These are phyloP conservation scores for Plasmodium fragile DNA, from an alignment of 169 alveolate genomes.

Conservation along the genomic window DNA sequence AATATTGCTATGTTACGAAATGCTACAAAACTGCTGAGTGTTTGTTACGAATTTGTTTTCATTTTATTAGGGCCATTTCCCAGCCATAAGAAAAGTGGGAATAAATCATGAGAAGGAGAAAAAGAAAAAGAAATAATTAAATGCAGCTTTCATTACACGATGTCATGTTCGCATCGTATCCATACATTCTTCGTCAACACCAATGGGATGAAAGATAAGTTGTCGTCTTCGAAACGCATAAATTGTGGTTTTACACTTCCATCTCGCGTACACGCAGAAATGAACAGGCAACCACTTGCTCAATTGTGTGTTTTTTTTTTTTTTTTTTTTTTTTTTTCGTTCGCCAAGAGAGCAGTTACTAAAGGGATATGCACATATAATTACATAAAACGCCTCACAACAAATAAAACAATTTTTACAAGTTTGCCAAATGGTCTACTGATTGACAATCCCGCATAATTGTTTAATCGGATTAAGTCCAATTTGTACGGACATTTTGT, in stretches of 20 bases:
- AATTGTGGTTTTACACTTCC: background rate
- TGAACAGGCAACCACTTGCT: background rate
- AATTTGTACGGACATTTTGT: background rate
- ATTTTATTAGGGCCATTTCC: background rate
- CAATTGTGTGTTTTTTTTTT: background rate
- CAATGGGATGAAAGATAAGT: background rate
- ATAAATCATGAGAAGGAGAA: background rate
- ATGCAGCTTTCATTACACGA: background rate
- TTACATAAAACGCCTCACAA: background rate
- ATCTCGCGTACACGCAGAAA: background rate
- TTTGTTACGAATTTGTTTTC: background rate
- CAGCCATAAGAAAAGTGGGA: background rate
- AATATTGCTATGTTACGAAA: background rate
- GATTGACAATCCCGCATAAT: background rate
- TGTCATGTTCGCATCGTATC: background rate
- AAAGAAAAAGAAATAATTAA: background rate
- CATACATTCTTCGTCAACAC: background rate
- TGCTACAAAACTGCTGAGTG: background rate
- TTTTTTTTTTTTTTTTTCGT: background rate
- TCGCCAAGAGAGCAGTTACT: background rate
- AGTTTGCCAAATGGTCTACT: background rate
- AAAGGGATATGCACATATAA: background rate
- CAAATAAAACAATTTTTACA: background rate
- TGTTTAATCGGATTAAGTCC: background rate
- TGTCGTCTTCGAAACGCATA: background rate